Percentiles rank a stretch among this genome's conserved stretches.
Evolutionary conservation across 768 basidiomycete genomes (phyloP).

Genomic region (Auricularia sp.): DNA sequence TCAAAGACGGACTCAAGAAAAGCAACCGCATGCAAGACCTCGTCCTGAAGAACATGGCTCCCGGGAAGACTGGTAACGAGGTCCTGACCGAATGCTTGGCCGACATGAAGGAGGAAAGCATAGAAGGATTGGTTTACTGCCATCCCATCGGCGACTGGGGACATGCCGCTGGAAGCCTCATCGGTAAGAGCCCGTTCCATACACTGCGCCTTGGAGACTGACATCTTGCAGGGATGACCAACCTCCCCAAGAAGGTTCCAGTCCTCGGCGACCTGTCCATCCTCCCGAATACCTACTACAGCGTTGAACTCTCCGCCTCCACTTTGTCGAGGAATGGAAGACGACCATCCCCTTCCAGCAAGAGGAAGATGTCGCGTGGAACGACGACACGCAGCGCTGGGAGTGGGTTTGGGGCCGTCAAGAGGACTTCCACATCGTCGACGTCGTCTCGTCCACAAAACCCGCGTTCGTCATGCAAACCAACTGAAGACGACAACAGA

Average conservation of each 20-base stretch:
- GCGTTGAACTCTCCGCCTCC: conserved; percentile 44
- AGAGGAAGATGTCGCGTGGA: conserved; percentile 39
- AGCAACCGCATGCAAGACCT: conserved; percentile 46
- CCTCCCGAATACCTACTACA: conserved; percentile 42
- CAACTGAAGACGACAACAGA: too few species aligned
- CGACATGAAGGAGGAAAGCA: conserved; percentile 36
- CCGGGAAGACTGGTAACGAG: conserved; percentile 38
- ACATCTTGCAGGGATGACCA: conserved; percentile 30
- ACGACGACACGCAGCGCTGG: conserved; percentile 29
- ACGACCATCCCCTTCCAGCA: conserved; percentile 35
- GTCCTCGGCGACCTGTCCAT: conserved; percentile 38
- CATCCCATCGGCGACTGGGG: conserved; percentile 52
- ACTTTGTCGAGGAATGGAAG: conserved; percentile 40
- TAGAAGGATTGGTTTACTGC: conserved; percentile 40
- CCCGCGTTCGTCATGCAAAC: too few species aligned
- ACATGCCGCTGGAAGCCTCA: conserved; percentile 41
- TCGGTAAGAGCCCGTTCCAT: conserved; percentile 21
- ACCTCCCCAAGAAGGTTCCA: conserved; percentile 36
- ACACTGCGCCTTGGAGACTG: background rate
- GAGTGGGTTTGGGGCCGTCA: conserved; percentile 42
- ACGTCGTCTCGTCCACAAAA: background rate
- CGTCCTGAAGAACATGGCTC: conserved; percentile 32
- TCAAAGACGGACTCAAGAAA: conserved; percentile 35
- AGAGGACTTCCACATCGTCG: conserved; percentile 36
- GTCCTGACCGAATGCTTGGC: conserved; percentile 32